These are phyloP conservation scores for Cardamine chenopodiifolia DNA, from an alignment of 345 rosid species.

Conservation along the genomic window DNA sequence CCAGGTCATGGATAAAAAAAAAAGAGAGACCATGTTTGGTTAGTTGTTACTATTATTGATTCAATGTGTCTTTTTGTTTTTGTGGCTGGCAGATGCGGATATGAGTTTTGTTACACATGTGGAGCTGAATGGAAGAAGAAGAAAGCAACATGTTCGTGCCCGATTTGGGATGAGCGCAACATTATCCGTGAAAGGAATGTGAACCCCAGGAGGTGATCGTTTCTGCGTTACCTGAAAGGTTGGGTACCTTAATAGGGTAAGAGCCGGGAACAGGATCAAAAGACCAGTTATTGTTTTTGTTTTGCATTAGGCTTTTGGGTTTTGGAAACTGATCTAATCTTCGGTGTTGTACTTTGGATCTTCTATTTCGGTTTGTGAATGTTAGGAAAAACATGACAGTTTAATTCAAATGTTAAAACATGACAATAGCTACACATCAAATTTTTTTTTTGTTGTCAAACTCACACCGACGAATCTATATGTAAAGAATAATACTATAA, in stretches of 20 bases:
- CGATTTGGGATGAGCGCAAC: constrained; percentile 58
- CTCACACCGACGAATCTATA: too few relatives aligned
- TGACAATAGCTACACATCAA: too few relatives aligned
- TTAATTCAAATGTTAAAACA: neutral
- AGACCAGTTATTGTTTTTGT: constrained; percentile 6
- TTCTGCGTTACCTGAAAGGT: neutral
- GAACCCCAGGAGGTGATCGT: constrained; percentile 31
- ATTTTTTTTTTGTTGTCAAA: too few relatives aligned
- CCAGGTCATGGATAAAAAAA: neutral
- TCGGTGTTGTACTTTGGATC: neutral
- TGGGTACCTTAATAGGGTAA: neutral
- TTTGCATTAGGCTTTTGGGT: constrained; percentile 1
- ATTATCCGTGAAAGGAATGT: constrained; percentile 39
- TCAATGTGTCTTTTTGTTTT: neutral
- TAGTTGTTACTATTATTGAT: constrained; percentile 5
- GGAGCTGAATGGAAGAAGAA: constrained; percentile 63
- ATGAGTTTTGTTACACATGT: constrained; percentile 66
- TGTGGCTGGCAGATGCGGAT: constrained; percentile 50
- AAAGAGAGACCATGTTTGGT: constrained; percentile 1
- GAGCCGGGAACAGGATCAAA: neutral
- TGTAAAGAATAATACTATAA: too few relatives aligned
- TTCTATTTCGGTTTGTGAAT: neutral
- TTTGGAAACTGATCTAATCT: constrained; percentile 1
- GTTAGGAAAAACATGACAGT: neutral
- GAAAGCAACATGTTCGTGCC: constrained; percentile 55